These are phyloP conservation scores for Immersiporthe knoxdaviesiana DNA, from an alignment of 2,329 filamentous ascomycete species.

Conservation along the genomic window DNA sequence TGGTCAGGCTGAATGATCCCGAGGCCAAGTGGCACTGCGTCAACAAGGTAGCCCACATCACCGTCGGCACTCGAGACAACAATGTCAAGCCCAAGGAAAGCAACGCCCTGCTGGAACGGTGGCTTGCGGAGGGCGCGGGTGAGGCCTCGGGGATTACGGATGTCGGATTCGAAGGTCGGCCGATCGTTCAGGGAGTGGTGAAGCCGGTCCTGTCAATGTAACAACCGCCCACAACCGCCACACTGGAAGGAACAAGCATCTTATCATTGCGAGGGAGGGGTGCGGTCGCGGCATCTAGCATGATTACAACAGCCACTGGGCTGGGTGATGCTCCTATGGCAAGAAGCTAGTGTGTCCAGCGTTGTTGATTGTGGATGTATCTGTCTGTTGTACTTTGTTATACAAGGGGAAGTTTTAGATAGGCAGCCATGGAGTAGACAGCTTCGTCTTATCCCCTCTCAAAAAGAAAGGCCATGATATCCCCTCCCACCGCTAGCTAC, in stretches of 20 bases:
- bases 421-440: background rate
- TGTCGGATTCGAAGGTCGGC: slow-evolving; percentile 53
- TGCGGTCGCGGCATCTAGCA: background rate
- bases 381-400: too few relatives aligned
- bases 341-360: background rate
- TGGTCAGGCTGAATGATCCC: slow-evolving; percentile 71
- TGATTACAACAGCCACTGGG: background rate
- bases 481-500: background rate
- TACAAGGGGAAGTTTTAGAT: background rate
- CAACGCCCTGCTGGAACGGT: slow-evolving; percentile 78
- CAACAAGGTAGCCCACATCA: slow-evolving; percentile 85
- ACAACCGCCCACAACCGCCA: slow-evolving; percentile 16
- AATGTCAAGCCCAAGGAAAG: slow-evolving; percentile 91
- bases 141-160: slow-evolving; percentile 51
- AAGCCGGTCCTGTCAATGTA: slow-evolving; percentile 54
- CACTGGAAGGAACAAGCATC: background rate
- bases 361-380: background rate
- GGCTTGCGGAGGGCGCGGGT: slow-evolving; percentile 64
- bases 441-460: background rate
- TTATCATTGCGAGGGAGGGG: background rate
- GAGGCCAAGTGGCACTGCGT: slow-evolving; percentile 66
- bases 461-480: background rate
- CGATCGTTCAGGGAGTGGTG: slow-evolving; percentile 52
- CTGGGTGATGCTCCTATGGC: background rate
- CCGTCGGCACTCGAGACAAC: slow-evolving; percentile 76